Conservation (phyloP, 208 protist species). For the Trypanosoma avium region DNA sequence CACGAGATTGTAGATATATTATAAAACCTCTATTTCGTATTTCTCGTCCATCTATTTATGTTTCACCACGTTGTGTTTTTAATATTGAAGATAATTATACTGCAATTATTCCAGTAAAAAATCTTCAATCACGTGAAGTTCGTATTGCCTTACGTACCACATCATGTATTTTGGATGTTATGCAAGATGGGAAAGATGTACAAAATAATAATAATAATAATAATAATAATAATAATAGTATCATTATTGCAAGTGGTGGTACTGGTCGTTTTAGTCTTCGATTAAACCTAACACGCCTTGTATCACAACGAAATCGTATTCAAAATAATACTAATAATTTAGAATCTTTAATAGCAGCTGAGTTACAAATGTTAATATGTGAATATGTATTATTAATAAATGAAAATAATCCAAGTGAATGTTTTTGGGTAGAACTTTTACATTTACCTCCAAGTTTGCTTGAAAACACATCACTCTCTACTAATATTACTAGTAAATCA, state of each 20-base stretch:
- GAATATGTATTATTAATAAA: slow-evolving; percentile 79
- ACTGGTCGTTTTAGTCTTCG: slow-evolving; percentile 41
- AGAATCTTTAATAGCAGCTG: slow-evolving; percentile 22
- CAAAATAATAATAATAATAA: not conserved
- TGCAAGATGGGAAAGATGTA: not conserved
- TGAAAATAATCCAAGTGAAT: slow-evolving; percentile 68
- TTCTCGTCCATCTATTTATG: slow-evolving; percentile 61
- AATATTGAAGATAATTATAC: slow-evolving; percentile 8
- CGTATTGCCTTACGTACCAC: slow-evolving; percentile 21
- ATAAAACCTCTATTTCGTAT: slow-evolving; percentile 65
- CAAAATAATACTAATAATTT: slow-evolving; percentile 31
- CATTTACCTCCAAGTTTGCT: slow-evolving; percentile 22
- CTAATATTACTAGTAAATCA: too few species aligned
- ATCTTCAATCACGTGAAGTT: slow-evolving; percentile 20
- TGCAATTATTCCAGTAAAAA: slow-evolving; percentile 15
- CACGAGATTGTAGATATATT: slow-evolving; percentile 72
- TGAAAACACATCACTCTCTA: not conserved
- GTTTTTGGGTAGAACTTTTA: slow-evolving; percentile 56
- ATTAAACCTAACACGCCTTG: slow-evolving; percentile 56
- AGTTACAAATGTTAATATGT: too few species aligned
- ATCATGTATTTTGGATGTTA: slow-evolving; percentile 17
- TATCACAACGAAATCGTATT: slow-evolving; percentile 62
- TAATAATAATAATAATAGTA: not conserved
- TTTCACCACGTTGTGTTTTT: slow-evolving; percentile 34
- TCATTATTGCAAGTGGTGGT: slow-evolving; percentile 7